Base-by-base conservation (phyloP, 306 rosid genomes). In the Vigna reflexopilosa region DNA sequence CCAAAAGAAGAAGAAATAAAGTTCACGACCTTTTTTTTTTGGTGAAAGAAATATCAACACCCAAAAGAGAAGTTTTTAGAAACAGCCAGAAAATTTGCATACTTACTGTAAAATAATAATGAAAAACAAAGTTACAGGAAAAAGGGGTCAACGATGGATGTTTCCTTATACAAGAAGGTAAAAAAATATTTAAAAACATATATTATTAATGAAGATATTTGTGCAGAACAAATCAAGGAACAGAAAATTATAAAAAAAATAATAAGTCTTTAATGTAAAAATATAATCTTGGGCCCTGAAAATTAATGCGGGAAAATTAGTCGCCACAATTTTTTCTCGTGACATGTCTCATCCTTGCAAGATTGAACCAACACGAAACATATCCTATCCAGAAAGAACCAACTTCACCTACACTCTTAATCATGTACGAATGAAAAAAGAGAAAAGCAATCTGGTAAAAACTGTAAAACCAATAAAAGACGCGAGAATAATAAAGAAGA, bases 271-370 rank as follows among this genome's bases (percentile, higher is more conserved):
- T 24, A 49, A 58, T 51, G 9, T 9, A 12, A 74, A 12, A 74
- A 71, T 30, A 32, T 52, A 73, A 30, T 9, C n/a, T n/a, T 26
- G 68, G 79, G 55, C 67, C 62, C 55, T 56, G 10, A 34, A 49
- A 72, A 76, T 80, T 30, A 84, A 59, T 59, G 78, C n/a, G 3
- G 3, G 51, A 45, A 63, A 75, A 73, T 72, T 73, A 47, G 70
- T 70, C 81, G 71, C 58, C 40, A 30, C 36, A 67, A 55, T 1
- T 1, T 65, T 32, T 40, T 80, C 14, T 12, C 6, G 0, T 56
- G 63, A 69, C 44, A 67, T 76, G 72, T 67, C 73, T 17, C 49
- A 20, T 81, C 84, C 75, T 71, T 73, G 22, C 57, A 47, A 16
- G 51, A 24, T 72, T 59, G 22, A 57, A n/a, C 7, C 15, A 42